phyloP scores from a whole-genome alignment of 257 asterid species.

The Ajuga chamaepitys region DNA sequence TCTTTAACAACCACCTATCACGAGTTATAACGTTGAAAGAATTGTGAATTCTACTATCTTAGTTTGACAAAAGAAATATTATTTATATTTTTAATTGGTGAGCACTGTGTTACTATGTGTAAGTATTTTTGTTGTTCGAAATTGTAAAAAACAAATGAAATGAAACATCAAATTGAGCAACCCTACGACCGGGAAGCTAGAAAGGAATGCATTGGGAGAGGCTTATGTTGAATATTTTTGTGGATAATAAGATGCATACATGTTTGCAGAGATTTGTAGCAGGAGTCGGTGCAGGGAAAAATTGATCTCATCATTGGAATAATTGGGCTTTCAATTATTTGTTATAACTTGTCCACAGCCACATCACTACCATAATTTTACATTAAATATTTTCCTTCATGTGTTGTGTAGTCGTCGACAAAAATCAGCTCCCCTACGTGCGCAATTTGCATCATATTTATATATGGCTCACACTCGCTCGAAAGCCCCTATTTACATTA shows the following conservation, averaged over 20 bases:
- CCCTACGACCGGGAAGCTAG: too few relatives aligned
- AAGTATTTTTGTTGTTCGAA: too few relatives aligned
- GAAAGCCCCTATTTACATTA: background rate
- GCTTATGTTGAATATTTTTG: background rate
- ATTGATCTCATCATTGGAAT: constrained; percentile 24
- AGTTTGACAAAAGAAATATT: too few relatives aligned
- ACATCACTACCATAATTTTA: constrained; percentile 13
- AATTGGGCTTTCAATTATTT: constrained; percentile 5
- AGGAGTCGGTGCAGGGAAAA: background rate
- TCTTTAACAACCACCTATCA: too few relatives aligned
- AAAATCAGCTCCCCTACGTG: constrained; percentile 1
- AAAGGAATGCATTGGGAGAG: too few relatives aligned
- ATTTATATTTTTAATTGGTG: too few relatives aligned
- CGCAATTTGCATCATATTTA: background rate
- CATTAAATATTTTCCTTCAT: background rate
- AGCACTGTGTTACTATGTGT: too few relatives aligned
- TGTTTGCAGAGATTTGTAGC: constrained; percentile 11
- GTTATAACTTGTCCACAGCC: constrained; percentile 13
- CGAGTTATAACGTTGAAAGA: too few relatives aligned
- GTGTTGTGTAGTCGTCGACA: background rate
- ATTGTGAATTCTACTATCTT: too few relatives aligned
- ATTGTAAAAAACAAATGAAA: too few relatives aligned
- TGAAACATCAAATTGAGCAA: too few relatives aligned
- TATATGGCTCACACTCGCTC: background rate
- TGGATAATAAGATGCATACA: constrained; percentile 24